Evolutionary conservation across 345 rosid species (phyloP).

Genomic region (Citrus glauca): DNA sequence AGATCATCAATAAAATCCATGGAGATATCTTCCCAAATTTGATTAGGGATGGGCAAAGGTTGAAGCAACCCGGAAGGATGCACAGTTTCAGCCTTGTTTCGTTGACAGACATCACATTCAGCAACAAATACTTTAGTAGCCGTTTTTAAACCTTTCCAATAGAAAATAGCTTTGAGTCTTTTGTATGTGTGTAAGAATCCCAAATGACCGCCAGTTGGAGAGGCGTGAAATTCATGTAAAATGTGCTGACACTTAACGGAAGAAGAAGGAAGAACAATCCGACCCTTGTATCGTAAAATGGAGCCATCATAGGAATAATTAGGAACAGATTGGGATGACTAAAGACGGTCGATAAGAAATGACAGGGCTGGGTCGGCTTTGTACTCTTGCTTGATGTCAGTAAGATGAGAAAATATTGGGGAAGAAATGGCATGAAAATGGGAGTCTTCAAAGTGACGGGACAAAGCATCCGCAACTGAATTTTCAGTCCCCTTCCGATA

Average conservation of each 20-base stretch:
- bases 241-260: background rate
- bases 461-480: background rate
- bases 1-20: background rate
- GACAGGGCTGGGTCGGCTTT: no score
- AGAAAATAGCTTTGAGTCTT: no score
- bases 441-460: background rate
- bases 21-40: background rate
- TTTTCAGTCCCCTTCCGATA: background rate
- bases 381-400: fast-evolving
- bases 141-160: background rate
- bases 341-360: no score
- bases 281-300: no score
- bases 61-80: background rate
- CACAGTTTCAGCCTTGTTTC: background rate
- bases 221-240: no score
- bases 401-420: background rate
- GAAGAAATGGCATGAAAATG: background rate
- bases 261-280: background rate
- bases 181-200: background rate
- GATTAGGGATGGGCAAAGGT: background rate
- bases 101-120: background rate
- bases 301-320: background rate
- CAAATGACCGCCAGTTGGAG: background rate
- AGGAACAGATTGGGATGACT: no score
- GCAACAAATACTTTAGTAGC: background rate